Evolutionary conservation across 2,329 filamentous ascomycete genomes (phyloP).

Genomic region (Colletotrichum paranaense): DNA sequence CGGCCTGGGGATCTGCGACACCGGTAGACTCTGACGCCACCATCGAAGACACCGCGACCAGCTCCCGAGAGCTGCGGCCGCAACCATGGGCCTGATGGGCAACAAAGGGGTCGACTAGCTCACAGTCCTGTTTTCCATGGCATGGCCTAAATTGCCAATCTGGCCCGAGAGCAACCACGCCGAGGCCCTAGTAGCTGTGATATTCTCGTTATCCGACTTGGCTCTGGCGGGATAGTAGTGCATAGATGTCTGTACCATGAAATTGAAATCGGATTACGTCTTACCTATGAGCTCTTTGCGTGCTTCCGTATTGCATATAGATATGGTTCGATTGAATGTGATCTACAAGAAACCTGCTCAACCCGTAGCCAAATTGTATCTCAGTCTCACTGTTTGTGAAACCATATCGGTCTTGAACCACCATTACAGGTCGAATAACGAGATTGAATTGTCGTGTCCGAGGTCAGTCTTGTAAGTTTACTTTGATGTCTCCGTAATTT

Average conservation of each 20-base stretch:
- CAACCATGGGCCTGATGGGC: not conserved
- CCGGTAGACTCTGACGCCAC: slow-evolving; percentile 14
- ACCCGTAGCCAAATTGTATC: not conserved
- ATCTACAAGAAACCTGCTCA: not conserved
- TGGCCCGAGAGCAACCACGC: not conserved
- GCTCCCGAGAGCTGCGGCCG: not conserved
- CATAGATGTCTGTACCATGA: not conserved
- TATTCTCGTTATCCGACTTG: not conserved
- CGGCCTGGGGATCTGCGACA: slow-evolving; percentile 25
- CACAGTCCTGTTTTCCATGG: not conserved
- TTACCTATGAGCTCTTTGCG: not conserved
- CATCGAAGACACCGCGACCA: not conserved
- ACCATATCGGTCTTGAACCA: too few relatives aligned
- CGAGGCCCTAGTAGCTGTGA: not conserved
- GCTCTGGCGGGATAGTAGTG: not conserved
- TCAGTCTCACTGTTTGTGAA: not conserved
- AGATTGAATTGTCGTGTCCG: not conserved
- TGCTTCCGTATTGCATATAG: too few relatives aligned
- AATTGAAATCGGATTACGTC: not conserved
- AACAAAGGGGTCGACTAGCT: slow-evolving; percentile 6
- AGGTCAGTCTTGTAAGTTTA: not conserved
- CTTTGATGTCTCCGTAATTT: not conserved
- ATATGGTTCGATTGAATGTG: too few relatives aligned
- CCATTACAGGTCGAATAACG: not conserved
- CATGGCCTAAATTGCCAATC: not conserved